Conservation (phyloP, 2,329 filamentous ascomycete genomes). For the Pseudogymnoascus sp. region DNA sequence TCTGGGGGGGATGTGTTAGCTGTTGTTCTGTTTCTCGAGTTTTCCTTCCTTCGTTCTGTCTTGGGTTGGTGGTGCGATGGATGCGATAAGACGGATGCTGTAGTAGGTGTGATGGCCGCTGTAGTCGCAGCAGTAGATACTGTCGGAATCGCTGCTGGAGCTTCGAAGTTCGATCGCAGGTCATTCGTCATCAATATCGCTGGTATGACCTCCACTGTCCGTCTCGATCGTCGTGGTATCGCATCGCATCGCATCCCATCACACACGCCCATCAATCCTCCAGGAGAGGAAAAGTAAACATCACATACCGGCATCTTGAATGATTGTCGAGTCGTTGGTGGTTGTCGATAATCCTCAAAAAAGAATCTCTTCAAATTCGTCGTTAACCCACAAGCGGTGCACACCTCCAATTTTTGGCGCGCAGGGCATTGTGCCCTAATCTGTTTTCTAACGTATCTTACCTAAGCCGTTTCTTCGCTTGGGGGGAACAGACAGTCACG, state of each 20-base stretch:
- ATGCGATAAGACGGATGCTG: not conserved
- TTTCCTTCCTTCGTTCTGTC: constrained; percentile 1
- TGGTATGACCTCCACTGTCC: not conserved
- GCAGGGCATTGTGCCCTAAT: constrained; percentile 5
- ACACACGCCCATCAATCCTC: constrained; percentile 9
- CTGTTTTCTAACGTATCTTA: not conserved
- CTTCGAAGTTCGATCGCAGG: not conserved
- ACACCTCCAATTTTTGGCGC: not conserved
- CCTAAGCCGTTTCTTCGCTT: not conserved
- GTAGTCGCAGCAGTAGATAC: not conserved
- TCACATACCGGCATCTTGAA: constrained; percentile 49
- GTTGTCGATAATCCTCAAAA: constrained; percentile 5
- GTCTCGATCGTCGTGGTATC: not conserved
- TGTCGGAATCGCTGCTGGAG: not conserved
- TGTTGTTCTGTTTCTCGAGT: constrained; percentile 15
- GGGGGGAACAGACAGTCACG: too few species aligned
- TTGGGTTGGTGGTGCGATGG: not conserved
- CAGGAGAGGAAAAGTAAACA: constrained; percentile 20
- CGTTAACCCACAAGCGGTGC: not conserved
- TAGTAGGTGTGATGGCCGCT: not conserved
- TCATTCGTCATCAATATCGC: not conserved
- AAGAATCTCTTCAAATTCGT: not conserved
- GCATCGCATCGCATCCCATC: not conserved
- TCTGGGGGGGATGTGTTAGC: constrained; percentile 47
- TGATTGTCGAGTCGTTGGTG: constrained; percentile 25